Conservation (phyloP, 345 rosid genomes). For the Melaleuca alternifolia region DNA sequence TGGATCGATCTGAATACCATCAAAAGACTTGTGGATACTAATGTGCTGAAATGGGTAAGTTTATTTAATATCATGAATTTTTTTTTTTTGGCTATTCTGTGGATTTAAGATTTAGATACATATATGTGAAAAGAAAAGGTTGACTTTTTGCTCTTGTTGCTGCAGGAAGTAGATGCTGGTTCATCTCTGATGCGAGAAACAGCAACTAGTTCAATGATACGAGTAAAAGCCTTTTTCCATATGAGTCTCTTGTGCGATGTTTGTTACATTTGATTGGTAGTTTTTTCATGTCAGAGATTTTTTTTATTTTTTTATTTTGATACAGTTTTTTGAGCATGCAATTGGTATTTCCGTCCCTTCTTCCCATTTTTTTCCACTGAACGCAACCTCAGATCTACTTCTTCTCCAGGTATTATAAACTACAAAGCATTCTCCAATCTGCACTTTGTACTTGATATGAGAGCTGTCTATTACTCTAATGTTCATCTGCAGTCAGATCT, state of each 20-base stretch:
- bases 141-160: background rate
- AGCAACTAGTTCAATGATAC: constrained; percentile 20
- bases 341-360: constrained; percentile 33
- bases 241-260: background rate
- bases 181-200: constrained; percentile 10
- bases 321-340: constrained; percentile 32
- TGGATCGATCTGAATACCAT: constrained; percentile 47
- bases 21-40: constrained; percentile 33
- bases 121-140: background rate
- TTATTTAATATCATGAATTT: background rate
- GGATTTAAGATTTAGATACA: background rate
- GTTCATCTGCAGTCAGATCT: constrained; percentile 48
- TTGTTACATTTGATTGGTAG: background rate
- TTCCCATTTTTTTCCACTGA: constrained; percentile 30
- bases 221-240: constrained; percentile 12
- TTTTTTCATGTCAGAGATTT: background rate
- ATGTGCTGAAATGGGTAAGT: constrained; percentile 15
- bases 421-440: background rate
- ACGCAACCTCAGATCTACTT: constrained; percentile 45
- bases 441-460: background rate
- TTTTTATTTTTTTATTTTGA: background rate
- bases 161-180: background rate
- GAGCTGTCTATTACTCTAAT: background rate
- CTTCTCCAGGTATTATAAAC: constrained; percentile 36
- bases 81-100: background rate